Conservation (phyloP, 148 eudicot genomes). For the Chenopodium album region DNA sequence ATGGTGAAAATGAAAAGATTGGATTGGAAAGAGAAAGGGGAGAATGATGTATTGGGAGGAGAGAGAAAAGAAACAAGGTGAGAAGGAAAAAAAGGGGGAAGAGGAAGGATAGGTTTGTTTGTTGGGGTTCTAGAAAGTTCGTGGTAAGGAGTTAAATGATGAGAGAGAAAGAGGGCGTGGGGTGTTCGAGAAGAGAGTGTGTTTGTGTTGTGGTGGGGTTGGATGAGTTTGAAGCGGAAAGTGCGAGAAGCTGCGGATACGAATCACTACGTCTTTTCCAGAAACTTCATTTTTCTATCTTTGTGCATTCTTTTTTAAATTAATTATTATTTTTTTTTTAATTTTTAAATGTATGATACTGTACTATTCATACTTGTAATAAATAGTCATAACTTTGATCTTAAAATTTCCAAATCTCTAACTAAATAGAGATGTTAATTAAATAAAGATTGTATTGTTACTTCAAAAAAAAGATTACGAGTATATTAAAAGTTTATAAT, state of each 20-base stretch:
- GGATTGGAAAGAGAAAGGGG: background rate
- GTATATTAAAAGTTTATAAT: too few species aligned
- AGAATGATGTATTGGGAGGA: background rate
- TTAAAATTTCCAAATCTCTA: too few species aligned
- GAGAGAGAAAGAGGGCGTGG: background rate
- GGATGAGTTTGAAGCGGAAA: conserved; percentile 13
- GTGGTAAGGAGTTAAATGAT: conserved; percentile 21
- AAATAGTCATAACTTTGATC: too few species aligned
- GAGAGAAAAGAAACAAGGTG: background rate
- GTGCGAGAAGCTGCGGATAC: conserved; percentile 23
- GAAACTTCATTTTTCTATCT: conserved; percentile 21
- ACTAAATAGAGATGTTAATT: too few species aligned
- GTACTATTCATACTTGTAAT: too few species aligned
- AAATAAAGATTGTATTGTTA: too few species aligned
- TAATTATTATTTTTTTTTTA: background rate
- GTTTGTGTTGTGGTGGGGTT: background rate
- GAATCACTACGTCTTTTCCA: conserved; percentile 21
- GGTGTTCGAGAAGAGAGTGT: background rate
- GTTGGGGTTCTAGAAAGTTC: conserved; percentile 46
- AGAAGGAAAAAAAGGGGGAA: background rate
- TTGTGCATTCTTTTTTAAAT: background rate
- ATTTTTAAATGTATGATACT: too few species aligned
- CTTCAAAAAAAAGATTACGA: too few species aligned
- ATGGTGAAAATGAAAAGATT: background rate
- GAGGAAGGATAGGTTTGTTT: conserved; percentile 3